These are phyloP conservation scores for Bertia moriformis DNA, from an alignment of 2,329 filamentous ascomycete species.

Conservation along the genomic window DNA sequence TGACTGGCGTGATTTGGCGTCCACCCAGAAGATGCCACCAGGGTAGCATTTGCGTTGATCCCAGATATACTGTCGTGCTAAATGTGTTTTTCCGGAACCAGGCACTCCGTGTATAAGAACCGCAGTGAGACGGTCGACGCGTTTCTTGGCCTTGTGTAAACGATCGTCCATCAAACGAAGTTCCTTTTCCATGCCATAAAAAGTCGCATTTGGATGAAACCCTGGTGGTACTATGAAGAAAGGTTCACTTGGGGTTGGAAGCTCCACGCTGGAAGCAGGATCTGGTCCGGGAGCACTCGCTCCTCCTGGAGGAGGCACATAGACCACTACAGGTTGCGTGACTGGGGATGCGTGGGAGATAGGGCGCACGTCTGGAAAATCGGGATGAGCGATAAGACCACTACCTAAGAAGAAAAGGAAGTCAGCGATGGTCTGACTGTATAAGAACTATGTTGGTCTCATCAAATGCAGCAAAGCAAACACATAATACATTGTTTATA, in stretches of 20 bases:
- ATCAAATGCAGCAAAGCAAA: constrained; percentile 1
- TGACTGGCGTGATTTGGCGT: constrained; percentile 42
- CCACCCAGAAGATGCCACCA: constrained; percentile 57
- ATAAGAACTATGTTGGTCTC: constrained; percentile 6
- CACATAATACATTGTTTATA: too few species aligned
- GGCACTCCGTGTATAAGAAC: constrained; percentile 50
- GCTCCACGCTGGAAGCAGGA: too few species aligned
- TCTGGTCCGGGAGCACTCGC: too few species aligned
- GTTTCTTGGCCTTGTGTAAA: constrained; percentile 26
- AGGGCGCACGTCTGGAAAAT: too few species aligned
- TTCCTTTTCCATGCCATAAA: constrained; percentile 29
- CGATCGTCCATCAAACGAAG: constrained; percentile 21
- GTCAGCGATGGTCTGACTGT: constrained; percentile 5
- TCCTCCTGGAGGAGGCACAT: too few species aligned
- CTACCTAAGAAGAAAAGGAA: constrained; percentile 5
- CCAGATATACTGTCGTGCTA: constrained; percentile 55
- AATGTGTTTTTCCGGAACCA: constrained; percentile 55
- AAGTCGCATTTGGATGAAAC: constrained; percentile 27
- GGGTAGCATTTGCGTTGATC: constrained; percentile 40
- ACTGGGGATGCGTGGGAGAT: too few species aligned
- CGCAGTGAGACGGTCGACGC: constrained; percentile 42
- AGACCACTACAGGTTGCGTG: too few species aligned
- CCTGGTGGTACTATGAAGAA: constrained; percentile 27
- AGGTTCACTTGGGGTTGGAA: constrained; percentile 9
- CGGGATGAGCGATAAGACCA: constrained; percentile 2